A percentile compares a stretch with the other conserved stretches of the same genome.
phyloP scores from a whole-genome alignment of 202 grass and related monocot species.

The Dendrocalamus latiflorus region DNA sequence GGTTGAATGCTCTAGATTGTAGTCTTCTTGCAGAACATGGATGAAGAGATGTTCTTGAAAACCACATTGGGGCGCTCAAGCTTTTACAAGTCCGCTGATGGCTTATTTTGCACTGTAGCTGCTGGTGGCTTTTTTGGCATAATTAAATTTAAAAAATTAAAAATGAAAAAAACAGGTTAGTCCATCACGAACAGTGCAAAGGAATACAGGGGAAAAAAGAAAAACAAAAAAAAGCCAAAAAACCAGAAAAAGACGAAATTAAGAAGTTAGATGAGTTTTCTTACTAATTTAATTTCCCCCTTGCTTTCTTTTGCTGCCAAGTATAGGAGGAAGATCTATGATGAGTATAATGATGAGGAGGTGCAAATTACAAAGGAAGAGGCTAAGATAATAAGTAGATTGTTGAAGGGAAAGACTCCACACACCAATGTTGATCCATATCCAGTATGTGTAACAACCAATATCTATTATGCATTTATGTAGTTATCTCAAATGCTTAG shows the following conservation, averaged over 20 bases:
- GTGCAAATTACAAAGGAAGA: constrained; percentile 81
- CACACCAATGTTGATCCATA: constrained; percentile 81
- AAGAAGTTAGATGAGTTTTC: constrained; percentile 8
- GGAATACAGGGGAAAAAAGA: no score
- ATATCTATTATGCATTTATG: not conserved
- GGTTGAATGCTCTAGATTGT: not conserved
- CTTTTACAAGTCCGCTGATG: no score
- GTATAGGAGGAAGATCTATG: no score
- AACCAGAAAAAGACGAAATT: no score
- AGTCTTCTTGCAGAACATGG: not conserved
- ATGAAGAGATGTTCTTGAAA: not conserved
- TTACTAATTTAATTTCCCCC: constrained; percentile 5
- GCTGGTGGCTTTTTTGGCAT: no score
- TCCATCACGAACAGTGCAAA: no score
- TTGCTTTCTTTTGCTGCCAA: constrained; percentile 20
- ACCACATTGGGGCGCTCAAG: no score
- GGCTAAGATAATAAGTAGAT: constrained; percentile 70
- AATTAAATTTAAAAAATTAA: no score
- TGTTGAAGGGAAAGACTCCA: constrained; percentile 84
- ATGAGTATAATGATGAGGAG: no score
- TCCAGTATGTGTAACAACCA: constrained; percentile 51
- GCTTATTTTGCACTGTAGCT: no score
- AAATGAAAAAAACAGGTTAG: no score
- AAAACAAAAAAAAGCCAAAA: no score
- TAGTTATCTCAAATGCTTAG: not conserved